These are phyloP conservation scores for Ustilago hordei DNA, from an alignment of 1,284 basidiomycete genomes.

Conservation along the genomic window DNA sequence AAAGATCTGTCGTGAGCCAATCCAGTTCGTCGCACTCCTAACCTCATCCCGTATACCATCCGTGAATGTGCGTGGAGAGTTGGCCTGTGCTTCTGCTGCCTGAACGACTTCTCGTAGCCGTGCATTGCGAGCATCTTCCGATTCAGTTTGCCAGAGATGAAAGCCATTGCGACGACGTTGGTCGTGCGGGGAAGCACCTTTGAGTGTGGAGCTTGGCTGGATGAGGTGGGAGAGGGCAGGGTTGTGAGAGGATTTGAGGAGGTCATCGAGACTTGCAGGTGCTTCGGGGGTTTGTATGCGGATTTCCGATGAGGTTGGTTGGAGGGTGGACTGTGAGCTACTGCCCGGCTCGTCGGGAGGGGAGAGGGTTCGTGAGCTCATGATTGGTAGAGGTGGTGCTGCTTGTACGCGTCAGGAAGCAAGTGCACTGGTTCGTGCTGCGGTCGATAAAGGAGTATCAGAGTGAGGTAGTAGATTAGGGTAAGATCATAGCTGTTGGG, in stretches of 20 bases:
- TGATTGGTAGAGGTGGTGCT: not conserved
- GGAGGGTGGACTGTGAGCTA: slow-evolving; percentile 22
- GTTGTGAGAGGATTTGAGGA: slow-evolving; percentile 48
- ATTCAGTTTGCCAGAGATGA: slow-evolving; percentile 58
- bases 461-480: not conserved
- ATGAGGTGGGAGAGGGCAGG: slow-evolving; percentile 21
- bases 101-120: slow-evolving; percentile 30
- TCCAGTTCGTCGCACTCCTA: not conserved
- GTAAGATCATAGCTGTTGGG: not conserved
- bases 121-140: slow-evolving; percentile 35
- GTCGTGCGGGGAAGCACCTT: slow-evolving; percentile 35
- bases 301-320: not conserved
- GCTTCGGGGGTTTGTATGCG: slow-evolving; percentile 42
- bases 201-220: slow-evolving; percentile 27
- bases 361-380: slow-evolving; percentile 22
- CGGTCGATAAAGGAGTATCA: not conserved
- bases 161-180: slow-evolving; percentile 51
- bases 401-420: not conserved
- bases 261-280: slow-evolving; percentile 42
- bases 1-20: slow-evolving; percentile 6
- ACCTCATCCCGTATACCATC: not conserved
- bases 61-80: slow-evolving; percentile 10
- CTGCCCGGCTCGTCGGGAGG: slow-evolving; percentile 13
- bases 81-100: slow-evolving; percentile 17
- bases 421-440: not conserved